These are phyloP conservation scores for Vishniacozyma victoriae DNA, from an alignment of 768 basidiomycete genomes.

Conservation along the genomic window DNA sequence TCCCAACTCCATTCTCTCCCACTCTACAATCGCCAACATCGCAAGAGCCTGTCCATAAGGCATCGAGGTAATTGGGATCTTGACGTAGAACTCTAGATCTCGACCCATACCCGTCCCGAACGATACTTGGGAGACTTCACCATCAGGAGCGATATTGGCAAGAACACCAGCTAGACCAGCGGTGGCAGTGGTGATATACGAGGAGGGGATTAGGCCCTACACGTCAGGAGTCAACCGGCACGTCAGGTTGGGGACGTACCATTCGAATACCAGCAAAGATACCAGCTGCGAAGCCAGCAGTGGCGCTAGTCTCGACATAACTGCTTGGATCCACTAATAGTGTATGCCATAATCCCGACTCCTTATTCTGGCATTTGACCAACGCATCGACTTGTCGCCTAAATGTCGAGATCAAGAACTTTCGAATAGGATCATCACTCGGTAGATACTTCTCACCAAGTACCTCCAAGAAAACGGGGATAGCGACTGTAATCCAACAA, in stretches of 20 bases:
- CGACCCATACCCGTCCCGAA: slow-evolving; percentile 57
- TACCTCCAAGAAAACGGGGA: slow-evolving; percentile 29
- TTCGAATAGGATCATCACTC: slow-evolving; percentile 49
- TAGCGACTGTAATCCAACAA: slow-evolving; percentile 49
- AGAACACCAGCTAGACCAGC: slow-evolving; percentile 40
- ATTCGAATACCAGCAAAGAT: slow-evolving; percentile 27
- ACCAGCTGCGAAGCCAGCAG: slow-evolving; percentile 38
- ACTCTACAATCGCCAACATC: slow-evolving; percentile 54
- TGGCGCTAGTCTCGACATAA: slow-evolving; percentile 51
- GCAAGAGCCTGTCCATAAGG: slow-evolving; percentile 58
- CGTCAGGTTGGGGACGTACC: slow-evolving; percentile 10
- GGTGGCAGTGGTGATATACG: no score
- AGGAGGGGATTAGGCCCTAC: not conserved
- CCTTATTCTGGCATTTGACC: slow-evolving; percentile 51
- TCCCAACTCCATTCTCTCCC: slow-evolving; percentile 25
- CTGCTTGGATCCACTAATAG: slow-evolving; percentile 53
- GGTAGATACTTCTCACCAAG: slow-evolving; percentile 50
- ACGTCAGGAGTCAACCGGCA: slow-evolving; percentile 8
- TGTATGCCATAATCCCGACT: slow-evolving; percentile 56
- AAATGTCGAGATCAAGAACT: slow-evolving; percentile 50
- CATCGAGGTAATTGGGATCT: slow-evolving; percentile 57
- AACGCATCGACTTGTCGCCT: slow-evolving; percentile 54
- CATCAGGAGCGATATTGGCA: slow-evolving; percentile 51
- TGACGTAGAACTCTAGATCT: slow-evolving; percentile 53
- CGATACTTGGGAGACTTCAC: slow-evolving; percentile 53